A percentile compares a stretch with the other conserved stretches of the same genome.
Evolutionary conservation across 805 yeast species (phyloP).

Genomic region (Starmerella lactis-condensi): DNA sequence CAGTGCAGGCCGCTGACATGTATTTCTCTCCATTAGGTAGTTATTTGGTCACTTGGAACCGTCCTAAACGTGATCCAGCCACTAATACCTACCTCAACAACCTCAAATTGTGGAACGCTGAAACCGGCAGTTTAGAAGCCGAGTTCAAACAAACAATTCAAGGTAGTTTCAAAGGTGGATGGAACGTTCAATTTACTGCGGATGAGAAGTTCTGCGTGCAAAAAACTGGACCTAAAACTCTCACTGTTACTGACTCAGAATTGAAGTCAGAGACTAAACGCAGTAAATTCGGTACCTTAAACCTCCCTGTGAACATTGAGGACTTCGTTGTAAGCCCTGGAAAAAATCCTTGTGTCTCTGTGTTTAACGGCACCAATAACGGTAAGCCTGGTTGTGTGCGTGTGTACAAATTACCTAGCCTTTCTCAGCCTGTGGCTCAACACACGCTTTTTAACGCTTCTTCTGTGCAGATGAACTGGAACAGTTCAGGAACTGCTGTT

Average conservation of each 20-base stretch:
- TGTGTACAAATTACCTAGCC: slow-evolving; percentile 63
- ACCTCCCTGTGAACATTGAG: slow-evolving; percentile 32
- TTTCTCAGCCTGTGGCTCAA: slow-evolving; percentile 58
- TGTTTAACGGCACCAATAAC: slow-evolving; percentile 67
- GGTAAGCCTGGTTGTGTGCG: slow-evolving; percentile 83
- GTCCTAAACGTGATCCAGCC: slow-evolving; percentile 53
- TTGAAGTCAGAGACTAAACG: slow-evolving; percentile 18
- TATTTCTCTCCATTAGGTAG: slow-evolving; percentile 79
- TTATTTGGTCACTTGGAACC: slow-evolving; percentile 74
- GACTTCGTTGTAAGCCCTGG: slow-evolving; percentile 71
- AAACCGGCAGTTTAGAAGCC: slow-evolving; percentile 31
- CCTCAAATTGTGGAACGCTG: slow-evolving; percentile 54
- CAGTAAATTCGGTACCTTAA: slow-evolving; percentile 40
- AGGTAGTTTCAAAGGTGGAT: slow-evolving; percentile 34
- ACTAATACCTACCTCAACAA: slow-evolving; percentile 62
- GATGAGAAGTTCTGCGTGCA: slow-evolving; percentile 60
- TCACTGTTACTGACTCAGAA: slow-evolving; percentile 40
- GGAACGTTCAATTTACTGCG: slow-evolving; percentile 74
- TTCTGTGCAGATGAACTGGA: slow-evolving; percentile 83
- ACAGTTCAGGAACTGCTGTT: slow-evolving; percentile 79
- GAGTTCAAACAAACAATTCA: slow-evolving; percentile 66
- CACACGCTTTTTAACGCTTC: slow-evolving; percentile 93
- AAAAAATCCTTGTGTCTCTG: slow-evolving; percentile 71
- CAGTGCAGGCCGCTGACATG: slow-evolving; percentile 54
- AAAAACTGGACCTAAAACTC: slow-evolving; percentile 34